phyloP scores from a whole-genome alignment of 331 rosid species.

The Telfairia occidentalis region DNA sequence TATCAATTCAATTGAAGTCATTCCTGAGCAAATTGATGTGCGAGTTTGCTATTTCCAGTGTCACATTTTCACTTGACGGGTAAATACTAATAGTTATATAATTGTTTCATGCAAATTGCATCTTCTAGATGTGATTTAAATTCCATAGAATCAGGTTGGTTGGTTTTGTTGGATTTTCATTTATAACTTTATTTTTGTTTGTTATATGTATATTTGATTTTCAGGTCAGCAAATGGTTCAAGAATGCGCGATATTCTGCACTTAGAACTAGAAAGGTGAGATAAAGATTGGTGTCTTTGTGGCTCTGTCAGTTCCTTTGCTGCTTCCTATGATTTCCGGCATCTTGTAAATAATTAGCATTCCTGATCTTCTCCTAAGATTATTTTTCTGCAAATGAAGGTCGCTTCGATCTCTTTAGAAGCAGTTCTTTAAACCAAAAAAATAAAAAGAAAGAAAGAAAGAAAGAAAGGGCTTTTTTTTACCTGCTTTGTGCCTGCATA shows the following conservation, averaged over 20 bases:
- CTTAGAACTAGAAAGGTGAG: conserved; percentile 74
- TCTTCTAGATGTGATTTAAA: background rate
- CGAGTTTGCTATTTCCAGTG: background rate
- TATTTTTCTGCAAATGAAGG: background rate
- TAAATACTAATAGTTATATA: background rate
- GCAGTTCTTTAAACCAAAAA: background rate
- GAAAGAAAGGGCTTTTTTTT: background rate
- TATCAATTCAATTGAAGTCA: background rate
- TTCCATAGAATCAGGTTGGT: background rate
- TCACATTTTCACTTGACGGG: background rate
- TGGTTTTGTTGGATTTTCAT: background rate
- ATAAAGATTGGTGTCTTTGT: conserved; percentile 5
- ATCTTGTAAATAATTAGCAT: background rate
- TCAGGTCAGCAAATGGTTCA: conserved; percentile 98
- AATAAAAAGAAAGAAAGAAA: background rate
- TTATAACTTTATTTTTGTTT: background rate
- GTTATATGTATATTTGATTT: conserved; percentile 5
- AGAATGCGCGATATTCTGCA: conserved; percentile 81
- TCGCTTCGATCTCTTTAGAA: background rate
- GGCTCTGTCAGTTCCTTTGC: background rate
- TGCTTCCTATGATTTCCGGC: background rate
- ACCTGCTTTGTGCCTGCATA: background rate
- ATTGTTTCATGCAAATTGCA: background rate
- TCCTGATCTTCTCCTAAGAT: background rate
- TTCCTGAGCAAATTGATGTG: background rate